Percentiles rank a stretch among this genome's conserved stretches.
These are phyloP conservation scores for Mortierella sp. DNA, from an alignment of 371 early-diverging fungal genomes.

Conservation along the genomic window DNA sequence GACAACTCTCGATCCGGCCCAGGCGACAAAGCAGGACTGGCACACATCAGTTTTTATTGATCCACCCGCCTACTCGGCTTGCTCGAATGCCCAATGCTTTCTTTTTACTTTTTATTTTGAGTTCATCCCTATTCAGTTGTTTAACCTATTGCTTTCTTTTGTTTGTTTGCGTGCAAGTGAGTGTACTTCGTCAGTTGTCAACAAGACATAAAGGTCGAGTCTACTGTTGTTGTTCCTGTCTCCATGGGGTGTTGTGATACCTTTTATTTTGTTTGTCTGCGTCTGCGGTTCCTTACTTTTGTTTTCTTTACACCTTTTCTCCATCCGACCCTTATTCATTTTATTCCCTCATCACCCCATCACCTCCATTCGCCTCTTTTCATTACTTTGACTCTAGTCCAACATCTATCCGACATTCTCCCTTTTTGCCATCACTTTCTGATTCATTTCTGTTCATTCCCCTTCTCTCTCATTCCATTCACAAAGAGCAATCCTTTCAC, in stretches of 20 bases:
- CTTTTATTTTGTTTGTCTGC: neutral
- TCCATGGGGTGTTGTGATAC: neutral
- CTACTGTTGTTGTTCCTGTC: neutral
- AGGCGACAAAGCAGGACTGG: neutral
- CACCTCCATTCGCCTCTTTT: neutral
- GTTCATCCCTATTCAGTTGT: neutral
- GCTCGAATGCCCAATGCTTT: neutral
- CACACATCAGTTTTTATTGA: neutral
- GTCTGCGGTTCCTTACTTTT: neutral
- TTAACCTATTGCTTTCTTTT: neutral
- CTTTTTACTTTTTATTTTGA: neutral
- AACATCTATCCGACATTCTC: neutral
- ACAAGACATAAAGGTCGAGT: neutral
- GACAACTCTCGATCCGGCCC: neutral
- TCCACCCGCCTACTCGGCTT: slow-evolving; percentile 11
- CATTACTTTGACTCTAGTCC: neutral
- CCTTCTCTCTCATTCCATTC: no score
- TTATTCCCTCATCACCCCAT: neutral
- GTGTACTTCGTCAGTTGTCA: neutral
- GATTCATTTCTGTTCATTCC: no score
- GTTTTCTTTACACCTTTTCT: neutral
- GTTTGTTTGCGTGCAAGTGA: neutral
- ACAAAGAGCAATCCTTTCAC: neutral
- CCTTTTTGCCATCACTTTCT: neutral
- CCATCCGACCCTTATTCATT: neutral